Evolutionary conservation across 208 protist species (phyloP).

Genomic region (Trypanosoma mega): DNA sequence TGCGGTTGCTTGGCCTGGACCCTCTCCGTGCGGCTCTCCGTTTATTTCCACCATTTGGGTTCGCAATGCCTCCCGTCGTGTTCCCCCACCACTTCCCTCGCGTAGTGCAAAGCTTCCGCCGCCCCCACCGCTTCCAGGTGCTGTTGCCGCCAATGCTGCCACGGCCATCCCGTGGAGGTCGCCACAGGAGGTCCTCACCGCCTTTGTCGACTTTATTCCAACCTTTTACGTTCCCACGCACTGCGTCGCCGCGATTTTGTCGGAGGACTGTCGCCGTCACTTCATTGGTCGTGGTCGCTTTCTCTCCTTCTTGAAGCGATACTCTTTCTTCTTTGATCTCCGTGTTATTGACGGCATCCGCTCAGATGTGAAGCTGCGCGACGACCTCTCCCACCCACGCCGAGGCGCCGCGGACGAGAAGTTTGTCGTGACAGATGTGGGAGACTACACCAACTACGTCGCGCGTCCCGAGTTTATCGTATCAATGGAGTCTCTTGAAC

Average conservation of each 20-base stretch:
- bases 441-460: slow-evolving; percentile 66
- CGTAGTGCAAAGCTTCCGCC: slow-evolving; percentile 22
- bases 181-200: slow-evolving; percentile 67
- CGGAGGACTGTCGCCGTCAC: slow-evolving; percentile 50
- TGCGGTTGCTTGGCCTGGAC: too few species aligned
- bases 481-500: slow-evolving; percentile 67
- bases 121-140: slow-evolving; percentile 28
- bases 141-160: slow-evolving; percentile 6
- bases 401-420: slow-evolving; percentile 76
- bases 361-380: slow-evolving; percentile 61
- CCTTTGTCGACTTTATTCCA: slow-evolving; percentile 75
- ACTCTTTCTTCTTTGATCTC: slow-evolving; percentile 81
- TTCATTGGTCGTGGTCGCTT: slow-evolving; percentile 62
- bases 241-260: slow-evolving; percentile 70
- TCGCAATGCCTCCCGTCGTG: slow-evolving; percentile 6
- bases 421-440: slow-evolving; percentile 84
- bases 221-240: slow-evolving; percentile 78
- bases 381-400: slow-evolving; percentile 71
- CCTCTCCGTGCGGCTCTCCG: too few species aligned
- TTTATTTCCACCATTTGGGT: not conserved
- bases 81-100: slow-evolving; percentile 25
- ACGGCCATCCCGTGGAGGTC: slow-evolving; percentile 38
- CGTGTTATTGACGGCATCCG: slow-evolving; percentile 29
- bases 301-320: slow-evolving; percentile 52
- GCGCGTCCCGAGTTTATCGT: slow-evolving; percentile 72